Evolutionary conservation across 176 grass and related monocot species (phyloP), one percentile per base, ranked within the genome.

Genomic region (Eragrostis curvula): DNA sequence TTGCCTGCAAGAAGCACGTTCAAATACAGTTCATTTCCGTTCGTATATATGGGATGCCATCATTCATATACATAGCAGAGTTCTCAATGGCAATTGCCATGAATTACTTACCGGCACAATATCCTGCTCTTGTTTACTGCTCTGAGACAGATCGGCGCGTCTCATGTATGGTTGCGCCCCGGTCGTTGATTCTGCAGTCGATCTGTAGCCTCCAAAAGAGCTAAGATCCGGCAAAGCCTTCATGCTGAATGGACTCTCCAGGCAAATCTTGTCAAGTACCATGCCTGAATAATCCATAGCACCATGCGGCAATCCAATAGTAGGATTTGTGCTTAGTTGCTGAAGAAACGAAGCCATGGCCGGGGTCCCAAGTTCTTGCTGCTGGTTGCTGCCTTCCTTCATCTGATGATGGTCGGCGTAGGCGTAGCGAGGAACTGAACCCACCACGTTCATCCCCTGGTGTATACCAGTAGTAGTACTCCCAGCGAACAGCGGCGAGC

Each of bases 201-300:
- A 44, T 25, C 70, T 87, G 62, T 85, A 87, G 53, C 71, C 81
- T 40, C 66, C 71, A 45, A 79, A 75, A 23, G 89, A 91, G 30
- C 89, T 63, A 9, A 84, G 60, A 70, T 84, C 86, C 9, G 86
- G 70, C 50, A 91, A 64, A 42, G 68, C 82, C 68, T 83, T 87
- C n/a, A 86, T 82, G 71, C 55, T 69, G 27, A 83, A 88, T 72
- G 66, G n/a, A 56, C 71, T 57, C 12, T 75, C 84, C 51, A 69
- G 73, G 79, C 84, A 94, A 83, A 92, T 84, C 82, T 84, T 95
- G 68, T 90, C 88, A 52, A 81, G 79, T 12, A 79, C 87, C 79
- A 89, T 71, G 58, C 76, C 62, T 69, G 92, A 84, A 65, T 84
- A 86, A 46, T 92, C 84, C 78, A 86, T 41, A 68, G 62, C 58